phyloP scores from a whole-genome alignment of 2,329 filamentous ascomycete genomes.

The Saccharata proteae region DNA sequence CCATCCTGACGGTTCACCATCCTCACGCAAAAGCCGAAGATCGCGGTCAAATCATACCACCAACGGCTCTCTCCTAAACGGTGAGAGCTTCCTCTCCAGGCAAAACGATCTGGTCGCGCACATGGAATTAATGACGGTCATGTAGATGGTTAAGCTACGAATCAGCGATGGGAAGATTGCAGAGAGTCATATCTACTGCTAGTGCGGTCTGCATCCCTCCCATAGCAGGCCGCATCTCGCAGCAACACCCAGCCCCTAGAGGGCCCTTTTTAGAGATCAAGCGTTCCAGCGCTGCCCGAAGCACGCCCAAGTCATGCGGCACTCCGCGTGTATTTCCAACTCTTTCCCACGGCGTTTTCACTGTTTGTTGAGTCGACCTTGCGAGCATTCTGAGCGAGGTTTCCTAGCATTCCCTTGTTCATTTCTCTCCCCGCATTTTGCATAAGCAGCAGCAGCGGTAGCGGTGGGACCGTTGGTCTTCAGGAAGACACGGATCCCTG shows the following conservation, averaged over 20 bases:
- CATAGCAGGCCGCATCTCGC: background rate
- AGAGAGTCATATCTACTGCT: too few species aligned
- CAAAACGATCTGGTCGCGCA: slow-evolving; percentile 10
- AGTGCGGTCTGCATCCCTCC: background rate
- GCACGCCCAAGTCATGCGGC: too few species aligned
- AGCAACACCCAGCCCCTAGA: background rate
- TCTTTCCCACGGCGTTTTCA: too few species aligned
- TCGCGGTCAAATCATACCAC: slow-evolving; percentile 4
- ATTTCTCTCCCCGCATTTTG: background rate
- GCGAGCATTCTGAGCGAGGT: background rate
- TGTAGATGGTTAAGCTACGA: slow-evolving; percentile 20
- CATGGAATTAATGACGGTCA: slow-evolving; percentile 30
- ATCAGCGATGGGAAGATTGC: too few species aligned
- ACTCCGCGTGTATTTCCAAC: too few species aligned
- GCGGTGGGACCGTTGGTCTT: background rate
- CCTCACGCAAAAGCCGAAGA: slow-evolving; percentile 5
- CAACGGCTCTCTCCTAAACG: background rate
- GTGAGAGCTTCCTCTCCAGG: slow-evolving; percentile 5
- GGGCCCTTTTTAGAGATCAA: background rate
- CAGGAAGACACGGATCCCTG: too few species aligned
- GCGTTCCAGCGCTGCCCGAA: too few species aligned
- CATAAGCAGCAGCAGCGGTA: background rate
- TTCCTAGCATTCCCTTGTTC: background rate
- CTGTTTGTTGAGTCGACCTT: too few species aligned
- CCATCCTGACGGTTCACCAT: slow-evolving; percentile 5